Conservation (phyloP, 495 filamentous ascomycete species). For the Astrothelium subdiscretum region DNA sequence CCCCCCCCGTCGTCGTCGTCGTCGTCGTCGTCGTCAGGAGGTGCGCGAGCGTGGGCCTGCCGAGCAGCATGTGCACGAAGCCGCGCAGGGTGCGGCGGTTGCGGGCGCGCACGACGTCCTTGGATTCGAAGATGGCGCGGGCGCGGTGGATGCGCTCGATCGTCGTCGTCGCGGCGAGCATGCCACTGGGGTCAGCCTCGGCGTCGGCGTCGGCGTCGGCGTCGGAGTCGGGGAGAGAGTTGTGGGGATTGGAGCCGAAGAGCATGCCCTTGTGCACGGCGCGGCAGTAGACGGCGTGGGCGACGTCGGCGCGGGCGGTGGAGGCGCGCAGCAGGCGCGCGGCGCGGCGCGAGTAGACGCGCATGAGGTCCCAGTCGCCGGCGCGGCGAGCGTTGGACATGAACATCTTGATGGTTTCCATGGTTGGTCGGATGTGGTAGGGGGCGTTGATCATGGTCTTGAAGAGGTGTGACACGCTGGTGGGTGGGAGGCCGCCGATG, state of each 20-base stretch:
- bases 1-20: too few relatives aligned
- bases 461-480: constrained; percentile 37
- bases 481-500: constrained; percentile 29
- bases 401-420: constrained; percentile 41
- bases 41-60: not conserved
- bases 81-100: constrained; percentile 7
- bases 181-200: too few relatives aligned
- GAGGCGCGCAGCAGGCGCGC: not conserved
- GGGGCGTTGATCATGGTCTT: constrained; percentile 44
- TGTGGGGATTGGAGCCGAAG: too few relatives aligned
- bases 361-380: not conserved
- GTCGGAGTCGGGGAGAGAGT: too few relatives aligned
- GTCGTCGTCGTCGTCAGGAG: not conserved
- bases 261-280: constrained; percentile 4
- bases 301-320: not conserved
- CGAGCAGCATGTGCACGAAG: constrained; percentile 16
- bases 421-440: constrained; percentile 43
- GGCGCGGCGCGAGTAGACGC: not conserved
- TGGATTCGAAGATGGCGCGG: constrained; percentile 2
- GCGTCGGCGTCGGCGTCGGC: too few relatives aligned
- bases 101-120: constrained; percentile 3
- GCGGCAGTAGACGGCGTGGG: not conserved
- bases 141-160: not conserved
- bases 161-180: too few relatives aligned
- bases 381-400: constrained; percentile 21